Evolutionary conservation across 345 rosid species (phyloP).

Genomic region (Salix caprea): DNA sequence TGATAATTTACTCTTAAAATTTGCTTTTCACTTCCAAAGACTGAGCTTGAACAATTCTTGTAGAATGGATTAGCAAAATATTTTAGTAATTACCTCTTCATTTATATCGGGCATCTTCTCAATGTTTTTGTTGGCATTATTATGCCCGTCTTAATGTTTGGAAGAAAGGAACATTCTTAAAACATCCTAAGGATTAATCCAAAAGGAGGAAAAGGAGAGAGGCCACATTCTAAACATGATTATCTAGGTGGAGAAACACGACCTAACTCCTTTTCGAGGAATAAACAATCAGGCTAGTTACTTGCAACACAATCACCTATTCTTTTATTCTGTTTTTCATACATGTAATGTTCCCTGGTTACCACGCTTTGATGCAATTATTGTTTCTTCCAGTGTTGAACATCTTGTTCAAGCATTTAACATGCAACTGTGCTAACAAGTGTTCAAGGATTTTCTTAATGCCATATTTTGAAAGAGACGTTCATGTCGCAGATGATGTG

Average conservation of each 20-base stretch:
- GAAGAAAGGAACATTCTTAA: neutral
- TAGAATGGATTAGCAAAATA: neutral
- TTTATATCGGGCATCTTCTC: neutral
- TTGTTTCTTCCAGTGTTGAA: neutral
- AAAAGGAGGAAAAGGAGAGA: neutral
- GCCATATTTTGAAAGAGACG: conserved; percentile 45
- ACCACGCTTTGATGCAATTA: neutral
- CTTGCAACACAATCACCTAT: neutral
- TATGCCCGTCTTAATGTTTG: neutral
- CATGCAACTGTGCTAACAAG: conserved; percentile 32
- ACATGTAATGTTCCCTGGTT: neutral
- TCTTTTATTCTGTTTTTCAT: no score
- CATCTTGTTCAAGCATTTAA: neutral
- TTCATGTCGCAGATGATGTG: no score
- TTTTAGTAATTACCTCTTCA: neutral
- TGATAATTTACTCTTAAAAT: neutral
- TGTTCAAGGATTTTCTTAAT: conserved; percentile 70
- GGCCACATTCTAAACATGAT: neutral
- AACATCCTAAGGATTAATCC: neutral
- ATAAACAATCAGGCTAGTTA: neutral
- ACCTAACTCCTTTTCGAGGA: neutral
- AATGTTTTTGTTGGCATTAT: neutral
- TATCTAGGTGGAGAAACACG: neutral
- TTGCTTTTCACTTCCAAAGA: neutral
- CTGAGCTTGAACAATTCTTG: neutral